phyloP scores from a whole-genome alignment of 345 rosid genomes.

The Reutealis trisperma region DNA sequence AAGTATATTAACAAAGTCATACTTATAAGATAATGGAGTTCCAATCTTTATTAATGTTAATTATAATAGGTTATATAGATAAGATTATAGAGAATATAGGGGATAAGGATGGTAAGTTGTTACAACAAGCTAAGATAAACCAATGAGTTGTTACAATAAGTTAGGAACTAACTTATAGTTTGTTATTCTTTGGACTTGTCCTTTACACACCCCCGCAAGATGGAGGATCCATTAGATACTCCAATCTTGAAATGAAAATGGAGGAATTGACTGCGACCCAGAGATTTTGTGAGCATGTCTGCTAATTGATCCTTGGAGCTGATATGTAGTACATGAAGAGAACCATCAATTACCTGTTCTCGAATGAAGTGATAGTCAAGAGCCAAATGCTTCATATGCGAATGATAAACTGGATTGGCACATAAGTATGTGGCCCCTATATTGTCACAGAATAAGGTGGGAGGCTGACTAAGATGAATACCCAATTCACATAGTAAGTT shows the following conservation, averaged over 20 bases:
- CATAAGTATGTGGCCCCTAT: not conserved
- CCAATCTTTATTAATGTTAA: no score
- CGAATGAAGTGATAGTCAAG: no score
- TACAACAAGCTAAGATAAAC: no score
- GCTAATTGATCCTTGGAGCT: not conserved
- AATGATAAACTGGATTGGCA: not conserved
- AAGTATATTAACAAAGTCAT: no score
- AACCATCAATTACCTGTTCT: no score
- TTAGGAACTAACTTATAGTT: no score
- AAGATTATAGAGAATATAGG: no score
- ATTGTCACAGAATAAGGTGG: not conserved
- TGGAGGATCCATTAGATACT: not conserved
- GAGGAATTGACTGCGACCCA: not conserved
- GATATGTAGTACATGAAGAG: not conserved
- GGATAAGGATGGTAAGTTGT: no score
- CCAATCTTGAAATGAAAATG: not conserved
- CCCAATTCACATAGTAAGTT: not conserved
- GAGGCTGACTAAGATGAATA: not conserved
- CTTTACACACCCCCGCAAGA: not conserved
- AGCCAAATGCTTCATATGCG: no score
- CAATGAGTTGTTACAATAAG: no score
- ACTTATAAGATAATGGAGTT: no score
- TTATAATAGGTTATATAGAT: no score
- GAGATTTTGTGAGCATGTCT: not conserved
- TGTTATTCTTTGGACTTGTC: not conserved